These are phyloP conservation scores for Dactylellina leptospora DNA, from an alignment of 2,329 filamentous ascomycete genomes.

Conservation along the genomic window DNA sequence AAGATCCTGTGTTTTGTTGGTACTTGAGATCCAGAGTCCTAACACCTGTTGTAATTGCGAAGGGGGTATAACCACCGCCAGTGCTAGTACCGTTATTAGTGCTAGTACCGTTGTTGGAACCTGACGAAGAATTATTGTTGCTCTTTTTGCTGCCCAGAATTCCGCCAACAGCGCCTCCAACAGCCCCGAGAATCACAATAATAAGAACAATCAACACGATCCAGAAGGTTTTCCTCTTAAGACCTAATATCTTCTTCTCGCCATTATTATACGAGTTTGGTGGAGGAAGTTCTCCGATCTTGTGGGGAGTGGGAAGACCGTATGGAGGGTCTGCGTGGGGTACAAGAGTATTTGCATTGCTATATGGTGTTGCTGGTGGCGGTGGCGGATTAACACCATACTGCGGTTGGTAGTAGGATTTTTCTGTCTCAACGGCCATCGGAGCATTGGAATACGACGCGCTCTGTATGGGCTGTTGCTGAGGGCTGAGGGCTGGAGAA, in stretches of 20 bases:
- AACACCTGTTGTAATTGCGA: conserved; percentile 30
- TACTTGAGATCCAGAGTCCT: conserved; percentile 32
- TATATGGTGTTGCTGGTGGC: conserved; percentile 23
- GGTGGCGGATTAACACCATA: conserved; percentile 32
- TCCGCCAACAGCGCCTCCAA: conserved; percentile 36
- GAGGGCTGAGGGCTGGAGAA: conserved; percentile 4
- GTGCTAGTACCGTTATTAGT: conserved; percentile 9
- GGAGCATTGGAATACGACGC: conserved; percentile 12
- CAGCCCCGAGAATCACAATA: conserved; percentile 24
- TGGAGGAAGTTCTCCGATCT: conserved; percentile 17
- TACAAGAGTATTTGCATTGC: conserved; percentile 16
- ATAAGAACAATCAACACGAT: conserved; percentile 36
- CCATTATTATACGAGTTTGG: conserved; percentile 12
- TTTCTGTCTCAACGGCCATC: conserved; percentile 23
- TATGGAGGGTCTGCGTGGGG: no score
- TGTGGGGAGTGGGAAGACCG: no score
- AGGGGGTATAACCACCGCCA: conserved; percentile 23
- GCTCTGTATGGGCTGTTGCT: conserved; percentile 14
- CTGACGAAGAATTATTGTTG: not conserved
- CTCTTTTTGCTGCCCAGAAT: conserved; percentile 35
- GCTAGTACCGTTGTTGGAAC: conserved; percentile 4
- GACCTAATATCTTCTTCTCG: conserved; percentile 42
- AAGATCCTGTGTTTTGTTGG: conserved; percentile 23
- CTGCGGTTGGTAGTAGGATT: conserved; percentile 37
- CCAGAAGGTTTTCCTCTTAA: conserved; percentile 50